Evolutionary conservation across 352 stramenopile species (phyloP), one percentile per base, ranked within the genome.

Genomic region (Pythium scleroteichum): DNA sequence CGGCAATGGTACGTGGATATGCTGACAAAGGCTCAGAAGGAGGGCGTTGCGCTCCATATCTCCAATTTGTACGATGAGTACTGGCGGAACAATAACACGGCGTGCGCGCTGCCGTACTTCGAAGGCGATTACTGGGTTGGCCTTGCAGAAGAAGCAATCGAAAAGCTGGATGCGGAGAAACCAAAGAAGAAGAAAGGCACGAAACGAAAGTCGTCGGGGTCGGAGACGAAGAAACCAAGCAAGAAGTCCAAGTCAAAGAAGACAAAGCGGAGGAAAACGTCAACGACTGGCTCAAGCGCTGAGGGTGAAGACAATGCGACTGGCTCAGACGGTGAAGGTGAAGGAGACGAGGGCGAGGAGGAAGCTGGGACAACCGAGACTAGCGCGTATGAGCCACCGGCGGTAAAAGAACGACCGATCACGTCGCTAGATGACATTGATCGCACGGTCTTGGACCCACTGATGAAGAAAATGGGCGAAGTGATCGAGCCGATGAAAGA

Each of bases 61-160:
- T 90, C 93, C 35, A 99, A 97, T 64, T 82, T 99, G 53, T 98
- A 97, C 62, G 94, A 99, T 64, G 88, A 96, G 59, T 98, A 98
- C 64, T 98, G 98, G 82, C 71, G 79, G 19, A 78, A 94, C 45
- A 73, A 91, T 39, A 87, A 93, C 66, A 82, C 81, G 62, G 97
- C 85, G 62, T 97, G 66, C 53, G 85, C 54, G 7, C 60, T 97
- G 53, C 85, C 85, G 46, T 95, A 96, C 59, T 96, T 89, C 56
- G 86, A 94, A 60, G 87, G 85, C 8, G 87, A 96, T 51, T 96
- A 95, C 53, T 96, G 87, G 87, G 83, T 94, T 23, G 87, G 87
- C 9, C 57, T 96, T 38, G 87, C 77, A 0, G 84, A 95, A 78
- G 86, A 96, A 68, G 71, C 95, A 38, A 96, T 94, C 42, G 82